phyloP scores from a whole-genome alignment of 2,329 filamentous ascomycete genomes.

The Scolecobasidium constrictum region DNA sequence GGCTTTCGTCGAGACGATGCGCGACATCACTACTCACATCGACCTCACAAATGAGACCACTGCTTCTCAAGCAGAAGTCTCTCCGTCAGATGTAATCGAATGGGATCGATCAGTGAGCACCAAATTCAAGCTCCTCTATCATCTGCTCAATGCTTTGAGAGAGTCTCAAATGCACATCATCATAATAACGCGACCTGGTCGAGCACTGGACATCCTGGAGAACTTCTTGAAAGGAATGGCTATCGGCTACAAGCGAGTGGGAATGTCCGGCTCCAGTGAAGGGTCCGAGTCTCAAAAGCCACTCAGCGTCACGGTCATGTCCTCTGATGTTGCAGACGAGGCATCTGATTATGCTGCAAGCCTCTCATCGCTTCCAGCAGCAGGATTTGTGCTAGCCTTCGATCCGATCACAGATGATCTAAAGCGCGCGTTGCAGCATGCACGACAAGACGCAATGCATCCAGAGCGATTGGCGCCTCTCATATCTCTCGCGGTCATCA shows the following conservation, averaged over 20 bases:
- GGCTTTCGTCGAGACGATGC: constrained; percentile 7
- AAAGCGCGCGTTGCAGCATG: background rate
- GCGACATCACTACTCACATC: constrained; percentile 8
- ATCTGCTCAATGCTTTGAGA: constrained; percentile 3
- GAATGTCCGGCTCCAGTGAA: background rate
- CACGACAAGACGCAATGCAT: constrained; percentile 1
- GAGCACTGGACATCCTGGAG: constrained; percentile 6
- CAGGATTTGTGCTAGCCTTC: constrained; percentile 6
- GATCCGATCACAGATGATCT: constrained; percentile 5
- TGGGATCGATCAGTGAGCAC: constrained; percentile 9
- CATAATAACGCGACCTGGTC: constrained; percentile 3
- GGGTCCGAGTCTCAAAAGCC: background rate
- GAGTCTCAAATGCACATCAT: constrained; percentile 4
- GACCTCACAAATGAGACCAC: constrained; percentile 8
- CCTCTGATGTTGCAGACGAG: background rate
- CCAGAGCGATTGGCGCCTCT: constrained; percentile 7
- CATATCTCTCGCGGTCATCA: constrained; percentile 8
- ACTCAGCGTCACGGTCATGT: constrained; percentile 4
- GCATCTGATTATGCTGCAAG: background rate
- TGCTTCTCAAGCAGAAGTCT: constrained; percentile 2
- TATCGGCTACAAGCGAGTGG: constrained; percentile 1
- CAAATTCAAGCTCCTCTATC: constrained; percentile 9
- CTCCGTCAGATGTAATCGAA: constrained; percentile 4
- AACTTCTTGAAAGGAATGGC: constrained; percentile 6
- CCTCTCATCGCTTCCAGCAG: background rate